Evolutionary conservation across 2,329 filamentous ascomycete genomes (phyloP).

Genomic region (Dryadomyces sulphureus): DNA sequence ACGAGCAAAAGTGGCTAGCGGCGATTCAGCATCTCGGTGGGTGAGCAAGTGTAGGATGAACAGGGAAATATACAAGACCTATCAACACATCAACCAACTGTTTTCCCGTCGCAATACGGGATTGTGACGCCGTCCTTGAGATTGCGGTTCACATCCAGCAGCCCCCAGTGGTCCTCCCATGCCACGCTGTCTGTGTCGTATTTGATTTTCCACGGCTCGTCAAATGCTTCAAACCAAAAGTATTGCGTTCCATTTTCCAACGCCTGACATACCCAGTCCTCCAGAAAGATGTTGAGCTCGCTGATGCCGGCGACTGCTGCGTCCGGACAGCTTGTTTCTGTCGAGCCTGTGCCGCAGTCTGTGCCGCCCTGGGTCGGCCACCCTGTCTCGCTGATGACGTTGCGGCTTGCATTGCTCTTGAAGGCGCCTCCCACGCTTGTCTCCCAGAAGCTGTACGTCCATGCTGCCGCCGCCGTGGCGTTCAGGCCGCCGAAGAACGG

Average conservation of each 20-base stretch:
- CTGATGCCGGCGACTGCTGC: slow-evolving; percentile 66
- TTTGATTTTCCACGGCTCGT: slow-evolving; percentile 82
- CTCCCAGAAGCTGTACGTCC: slow-evolving; percentile 77
- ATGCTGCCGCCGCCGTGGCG: slow-evolving; percentile 52
- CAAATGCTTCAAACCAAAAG: slow-evolving; percentile 96
- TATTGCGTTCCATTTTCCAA: slow-evolving; percentile 76
- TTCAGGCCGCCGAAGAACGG: slow-evolving; percentile 81
- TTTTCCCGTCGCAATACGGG: slow-evolving; percentile 71
- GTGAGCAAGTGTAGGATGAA: background rate
- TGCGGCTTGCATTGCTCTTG: slow-evolving; percentile 44
- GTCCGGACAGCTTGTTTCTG: slow-evolving; percentile 35
- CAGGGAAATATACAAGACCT: background rate
- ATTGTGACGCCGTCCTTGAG: slow-evolving; percentile 75
- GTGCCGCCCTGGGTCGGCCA: slow-evolving; percentile 80
- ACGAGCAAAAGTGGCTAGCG: slow-evolving; percentile 77
- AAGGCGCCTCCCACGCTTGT: slow-evolving; percentile 51
- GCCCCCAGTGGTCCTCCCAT: slow-evolving; percentile 94
- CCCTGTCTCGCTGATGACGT: slow-evolving; percentile 80
- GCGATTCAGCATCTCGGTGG: slow-evolving; percentile 35
- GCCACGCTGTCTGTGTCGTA: slow-evolving; percentile 55
- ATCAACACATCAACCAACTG: slow-evolving; percentile 21
- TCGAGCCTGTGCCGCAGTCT: slow-evolving; percentile 46
- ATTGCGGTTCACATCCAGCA: slow-evolving; percentile 74
- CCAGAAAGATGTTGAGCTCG: slow-evolving; percentile 76
- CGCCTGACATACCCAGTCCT: slow-evolving; percentile 69